These are phyloP conservation scores for Anthracocystis setariae DNA, from an alignment of 1,284 basidiomycete species.

Conservation along the genomic window DNA sequence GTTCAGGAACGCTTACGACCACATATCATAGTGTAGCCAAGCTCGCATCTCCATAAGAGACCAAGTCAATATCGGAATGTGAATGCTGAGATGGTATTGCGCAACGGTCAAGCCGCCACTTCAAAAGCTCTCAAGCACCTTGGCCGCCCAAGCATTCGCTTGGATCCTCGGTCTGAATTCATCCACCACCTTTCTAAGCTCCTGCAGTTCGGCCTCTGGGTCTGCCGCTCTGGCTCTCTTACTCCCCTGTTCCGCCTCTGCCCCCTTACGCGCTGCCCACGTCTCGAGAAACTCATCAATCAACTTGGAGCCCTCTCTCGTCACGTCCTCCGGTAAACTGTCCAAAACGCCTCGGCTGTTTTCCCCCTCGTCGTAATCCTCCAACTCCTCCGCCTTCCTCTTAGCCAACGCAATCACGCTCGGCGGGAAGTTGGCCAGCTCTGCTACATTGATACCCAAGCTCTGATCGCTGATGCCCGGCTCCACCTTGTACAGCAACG, in stretches of 20 bases:
- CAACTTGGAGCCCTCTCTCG: slow-evolving; percentile 81
- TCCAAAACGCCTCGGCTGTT: slow-evolving; percentile 19
- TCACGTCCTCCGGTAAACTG: slow-evolving; percentile 71
- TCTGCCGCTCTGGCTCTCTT: slow-evolving; percentile 44
- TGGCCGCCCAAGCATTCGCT: slow-evolving; percentile 80
- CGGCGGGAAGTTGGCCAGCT: slow-evolving; percentile 94
- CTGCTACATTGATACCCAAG: slow-evolving; percentile 97
- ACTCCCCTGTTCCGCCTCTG: slow-evolving; percentile 3
- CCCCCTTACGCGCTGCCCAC: slow-evolving; percentile 72
- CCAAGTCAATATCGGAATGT: too few relatives aligned
- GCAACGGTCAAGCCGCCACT: not conserved
- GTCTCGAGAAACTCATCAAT: slow-evolving; percentile 81
- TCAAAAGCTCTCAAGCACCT: slow-evolving; percentile 71
- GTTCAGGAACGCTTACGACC: not conserved
- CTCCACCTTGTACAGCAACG: slow-evolving; percentile 92
- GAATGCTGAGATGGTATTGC: not conserved
- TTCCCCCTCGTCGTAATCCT: slow-evolving; percentile 78
- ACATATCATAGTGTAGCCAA: too few relatives aligned
- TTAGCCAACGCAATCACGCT: slow-evolving; percentile 92
- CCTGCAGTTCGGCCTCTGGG: slow-evolving; percentile 75
- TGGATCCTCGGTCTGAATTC: slow-evolving; percentile 77
- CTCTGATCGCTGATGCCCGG: slow-evolving; percentile 80
- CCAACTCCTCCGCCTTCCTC: slow-evolving; percentile 93
- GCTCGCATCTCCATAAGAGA: too few relatives aligned
- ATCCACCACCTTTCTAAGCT: slow-evolving; percentile 76